A percentile compares a stretch with the other conserved stretches of the same genome.
Conservation (phyloP, 441 rosid species). For the Euphorbia corollata region DNA sequence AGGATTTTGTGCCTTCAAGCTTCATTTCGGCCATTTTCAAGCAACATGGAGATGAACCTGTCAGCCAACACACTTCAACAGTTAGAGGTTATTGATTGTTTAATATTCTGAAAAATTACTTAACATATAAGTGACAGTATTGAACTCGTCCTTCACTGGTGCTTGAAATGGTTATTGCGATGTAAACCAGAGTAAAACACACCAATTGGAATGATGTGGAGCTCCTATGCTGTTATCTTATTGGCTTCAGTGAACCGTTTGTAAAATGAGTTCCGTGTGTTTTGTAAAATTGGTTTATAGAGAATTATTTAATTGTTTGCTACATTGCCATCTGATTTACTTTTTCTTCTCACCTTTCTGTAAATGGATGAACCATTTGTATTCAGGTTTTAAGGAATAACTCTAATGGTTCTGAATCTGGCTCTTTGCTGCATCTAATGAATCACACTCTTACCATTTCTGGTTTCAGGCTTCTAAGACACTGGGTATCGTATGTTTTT, state of each 20-base stretch:
- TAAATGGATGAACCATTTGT: slow-evolving; percentile 16
- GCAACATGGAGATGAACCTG: slow-evolving; percentile 69
- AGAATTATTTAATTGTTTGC: neutral
- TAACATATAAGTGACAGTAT: neutral
- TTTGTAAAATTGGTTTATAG: neutral
- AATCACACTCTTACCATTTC: slow-evolving; percentile 70
- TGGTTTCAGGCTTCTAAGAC: slow-evolving; percentile 84
- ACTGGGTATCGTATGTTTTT: slow-evolving; percentile 58
- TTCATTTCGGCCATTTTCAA: slow-evolving; percentile 63
- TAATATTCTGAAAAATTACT: neutral
- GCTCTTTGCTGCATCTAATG: slow-evolving; percentile 70
- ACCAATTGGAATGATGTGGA: slow-evolving; percentile 1
- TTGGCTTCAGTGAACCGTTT: neutral
- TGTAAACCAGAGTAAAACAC: neutral
- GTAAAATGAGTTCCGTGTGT: neutral
- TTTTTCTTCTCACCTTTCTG: slow-evolving; percentile 16
- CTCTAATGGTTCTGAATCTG: slow-evolving; percentile 67
- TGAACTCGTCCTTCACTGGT: neutral
- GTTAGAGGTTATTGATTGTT: slow-evolving; percentile 53
- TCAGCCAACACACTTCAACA: slow-evolving; percentile 87
- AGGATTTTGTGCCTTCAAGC: slow-evolving; percentile 61
- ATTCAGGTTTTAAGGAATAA: slow-evolving; percentile 69
- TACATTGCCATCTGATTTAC: neutral
- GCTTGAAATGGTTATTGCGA: neutral
- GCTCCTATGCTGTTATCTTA: neutral